Conservation (phyloP, 129 eudicot genomes). For the Mikania micrantha region DNA sequence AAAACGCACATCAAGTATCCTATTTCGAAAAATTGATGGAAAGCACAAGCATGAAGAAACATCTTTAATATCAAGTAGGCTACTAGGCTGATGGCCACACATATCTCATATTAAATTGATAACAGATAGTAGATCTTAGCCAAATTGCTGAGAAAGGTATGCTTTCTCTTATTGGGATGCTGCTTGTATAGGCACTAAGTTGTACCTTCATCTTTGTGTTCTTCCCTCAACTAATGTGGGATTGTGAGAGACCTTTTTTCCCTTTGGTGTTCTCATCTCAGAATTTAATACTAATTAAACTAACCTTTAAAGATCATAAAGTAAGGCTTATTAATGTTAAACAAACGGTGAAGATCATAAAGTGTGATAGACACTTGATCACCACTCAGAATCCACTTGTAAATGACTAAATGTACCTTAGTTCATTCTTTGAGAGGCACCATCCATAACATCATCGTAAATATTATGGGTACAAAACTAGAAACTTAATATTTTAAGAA, state of each 20-base stretch:
- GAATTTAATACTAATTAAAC: neutral
- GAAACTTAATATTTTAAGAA: no score
- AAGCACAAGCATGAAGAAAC: neutral
- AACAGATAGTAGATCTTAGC: constrained; percentile 90
- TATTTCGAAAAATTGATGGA: constrained; percentile 14
- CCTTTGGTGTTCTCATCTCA: neutral
- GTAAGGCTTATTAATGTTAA: neutral
- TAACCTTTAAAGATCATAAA: neutral
- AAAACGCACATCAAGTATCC: constrained; percentile 86
- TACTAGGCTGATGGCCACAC: constrained; percentile 26
- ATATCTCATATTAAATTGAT: constrained; percentile 49
- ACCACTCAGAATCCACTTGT: neutral
- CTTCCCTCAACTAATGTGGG: neutral
- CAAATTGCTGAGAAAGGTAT: constrained; percentile 93
- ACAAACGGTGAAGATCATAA: neutral
- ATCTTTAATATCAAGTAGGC: constrained; percentile 29
- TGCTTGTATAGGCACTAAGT: neutral
- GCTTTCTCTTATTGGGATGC: constrained; percentile 4
- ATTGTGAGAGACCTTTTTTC: neutral
- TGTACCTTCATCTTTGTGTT: neutral
- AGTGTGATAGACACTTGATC: neutral
- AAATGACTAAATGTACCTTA: neutral
- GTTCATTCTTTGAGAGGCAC: neutral
- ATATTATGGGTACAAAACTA: neutral
- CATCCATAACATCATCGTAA: no score